Base-by-base conservation (phyloP, 805 yeast genomes). In the Lipomyces yamanashiensis region DNA sequence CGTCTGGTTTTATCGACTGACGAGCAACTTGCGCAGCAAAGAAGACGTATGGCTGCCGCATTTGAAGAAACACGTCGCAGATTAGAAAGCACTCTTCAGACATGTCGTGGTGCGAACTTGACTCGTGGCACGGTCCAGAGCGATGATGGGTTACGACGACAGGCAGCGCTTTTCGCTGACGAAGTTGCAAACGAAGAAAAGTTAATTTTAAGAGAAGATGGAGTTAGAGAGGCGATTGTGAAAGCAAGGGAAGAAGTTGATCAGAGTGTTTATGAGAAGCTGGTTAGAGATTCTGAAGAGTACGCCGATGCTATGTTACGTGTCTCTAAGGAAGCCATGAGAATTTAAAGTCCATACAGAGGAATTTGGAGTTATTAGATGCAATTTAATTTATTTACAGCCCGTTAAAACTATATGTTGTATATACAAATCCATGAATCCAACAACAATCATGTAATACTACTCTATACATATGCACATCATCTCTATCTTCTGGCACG, bases 181-280 rank as follows among this genome's bases (percentile, higher is more conserved):
- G 59, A 54, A 21, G 15, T 53, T 13, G 63, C 54, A 9, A 43
- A 17, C 3, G 59, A 59, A 44, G 59, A 59, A 21, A 17, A 13
- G 12, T 9, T 13, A 13, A 9, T 59, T 15, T 15, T 59, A 36
- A 34, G 28, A 13, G 54, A 54, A 7, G 54, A 21, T 6, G 49
- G 9, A 1, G 50, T 59, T 21, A 23, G 9, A 33, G 5, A n/a
- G 6, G 61, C 61, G 9, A 41, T 59, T 34, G 41, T 23, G 21
- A 10, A 40, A 13, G 54, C 54, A 10, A 45, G 23, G 7, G 53
- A n/a, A 15, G 40, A 28, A n/a, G 34, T 28, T 9, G 40, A 15
- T 15, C 48, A n/a, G 28, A 23, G 15, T 12, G 45, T 19, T 21
- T 58, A 51, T 37, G 48, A 33, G 23, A 39, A 34, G 17, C 7